Evolutionary conservation across 345 rosid genomes (phyloP).

Genomic region (Gossypium australe): DNA sequence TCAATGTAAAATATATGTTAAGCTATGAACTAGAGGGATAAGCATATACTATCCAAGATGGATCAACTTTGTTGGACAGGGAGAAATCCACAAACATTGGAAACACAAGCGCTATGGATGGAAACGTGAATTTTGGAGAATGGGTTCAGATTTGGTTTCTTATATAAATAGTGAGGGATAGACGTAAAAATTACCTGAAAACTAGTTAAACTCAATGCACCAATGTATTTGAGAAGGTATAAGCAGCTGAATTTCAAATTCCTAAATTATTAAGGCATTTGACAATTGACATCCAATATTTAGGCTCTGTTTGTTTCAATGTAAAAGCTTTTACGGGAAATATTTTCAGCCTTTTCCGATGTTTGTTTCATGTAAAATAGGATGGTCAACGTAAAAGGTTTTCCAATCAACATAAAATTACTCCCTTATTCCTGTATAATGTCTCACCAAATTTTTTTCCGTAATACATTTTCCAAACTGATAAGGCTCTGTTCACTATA

Average conservation of each 20-base stretch:
- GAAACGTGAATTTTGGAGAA: neutral
- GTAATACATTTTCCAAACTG: no score
- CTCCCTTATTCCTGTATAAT: no score
- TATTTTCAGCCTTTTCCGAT: no score
- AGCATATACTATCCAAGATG: no score
- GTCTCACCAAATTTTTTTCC: no score
- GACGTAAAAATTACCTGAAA: neutral
- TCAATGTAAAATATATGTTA: neutral
- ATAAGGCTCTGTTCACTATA: no score
- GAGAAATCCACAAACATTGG: neutral
- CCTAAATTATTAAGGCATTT: neutral
- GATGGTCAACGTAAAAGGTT: no score
- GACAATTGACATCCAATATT: neutral
- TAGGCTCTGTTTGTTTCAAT: no score
- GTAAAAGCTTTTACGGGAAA: no score
- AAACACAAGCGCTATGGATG: neutral
- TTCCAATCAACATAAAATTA: no score
- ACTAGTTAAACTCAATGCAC: neutral
- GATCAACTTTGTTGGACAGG: neutral
- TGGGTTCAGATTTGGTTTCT: neutral
- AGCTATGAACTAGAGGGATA: neutral
- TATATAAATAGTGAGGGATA: neutral
- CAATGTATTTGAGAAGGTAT: neutral
- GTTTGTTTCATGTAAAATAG: no score
- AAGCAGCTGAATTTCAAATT: neutral